These are phyloP conservation scores for Podila epigama DNA, from an alignment of 192 early-diverging fungal genomes.

Conservation along the genomic window DNA sequence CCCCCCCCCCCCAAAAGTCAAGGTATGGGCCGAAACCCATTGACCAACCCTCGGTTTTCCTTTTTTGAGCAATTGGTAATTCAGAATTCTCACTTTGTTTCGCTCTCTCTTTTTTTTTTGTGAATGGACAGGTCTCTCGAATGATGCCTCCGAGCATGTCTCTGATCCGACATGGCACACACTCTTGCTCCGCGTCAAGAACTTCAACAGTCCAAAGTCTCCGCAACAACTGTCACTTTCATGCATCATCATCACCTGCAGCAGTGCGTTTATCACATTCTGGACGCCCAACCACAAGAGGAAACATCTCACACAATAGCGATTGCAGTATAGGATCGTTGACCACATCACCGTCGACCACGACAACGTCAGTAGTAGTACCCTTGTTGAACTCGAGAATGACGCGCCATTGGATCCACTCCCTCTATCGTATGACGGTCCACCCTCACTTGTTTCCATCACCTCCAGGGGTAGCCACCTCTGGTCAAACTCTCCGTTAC, in stretches of 20 bases:
- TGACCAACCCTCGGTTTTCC: neutral
- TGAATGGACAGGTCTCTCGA: no score
- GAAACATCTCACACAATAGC: neutral
- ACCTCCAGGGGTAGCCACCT: neutral
- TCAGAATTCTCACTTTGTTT: no score
- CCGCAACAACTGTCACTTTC: neutral
- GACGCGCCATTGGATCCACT: conserved; percentile 46
- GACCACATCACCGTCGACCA: no score
- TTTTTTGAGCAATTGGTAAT: neutral
- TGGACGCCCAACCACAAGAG: neutral
- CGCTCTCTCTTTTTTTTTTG: neutral
- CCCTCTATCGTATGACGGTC: conserved; percentile 38
- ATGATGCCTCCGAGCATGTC: conserved; percentile 31
- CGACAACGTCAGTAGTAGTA: neutral
- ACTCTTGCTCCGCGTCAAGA: neutral
- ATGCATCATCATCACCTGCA: neutral
- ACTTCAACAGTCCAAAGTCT: neutral
- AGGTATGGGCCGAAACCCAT: neutral
- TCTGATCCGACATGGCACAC: conserved; percentile 24
- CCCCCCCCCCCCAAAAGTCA: no score
- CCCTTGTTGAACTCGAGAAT: conserved; percentile 16
- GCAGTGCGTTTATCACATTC: neutral
- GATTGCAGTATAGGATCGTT: no score
- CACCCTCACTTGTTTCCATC: conserved; percentile 13
- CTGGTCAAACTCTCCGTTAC: no score